Conservation (phyloP, 208 protist species). For the Tritrichomonas musculus region DNA sequence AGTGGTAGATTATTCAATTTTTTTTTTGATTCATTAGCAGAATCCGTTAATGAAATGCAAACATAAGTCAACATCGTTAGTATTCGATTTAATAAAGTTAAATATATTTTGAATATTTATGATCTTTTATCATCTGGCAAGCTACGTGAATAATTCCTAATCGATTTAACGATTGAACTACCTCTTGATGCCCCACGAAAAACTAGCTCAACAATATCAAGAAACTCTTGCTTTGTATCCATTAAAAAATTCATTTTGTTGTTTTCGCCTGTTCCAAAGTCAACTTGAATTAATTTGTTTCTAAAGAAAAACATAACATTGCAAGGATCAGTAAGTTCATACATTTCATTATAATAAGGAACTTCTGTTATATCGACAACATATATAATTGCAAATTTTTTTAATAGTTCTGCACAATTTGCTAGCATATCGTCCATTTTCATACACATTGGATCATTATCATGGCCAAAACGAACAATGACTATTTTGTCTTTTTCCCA, state of each 20-base stretch:
- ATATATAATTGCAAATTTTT: constrained; percentile 78
- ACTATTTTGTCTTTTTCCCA: constrained; percentile 72
- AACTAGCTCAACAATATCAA: constrained; percentile 89
- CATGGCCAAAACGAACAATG: constrained; percentile 76
- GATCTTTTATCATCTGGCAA: too few relatives aligned
- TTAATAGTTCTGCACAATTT: constrained; percentile 59
- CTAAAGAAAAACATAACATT: constrained; percentile 98
- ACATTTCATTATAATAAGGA: constrained; percentile 94
- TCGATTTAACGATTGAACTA: not conserved
- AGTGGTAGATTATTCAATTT: too few relatives aligned
- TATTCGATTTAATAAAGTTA: too few relatives aligned
- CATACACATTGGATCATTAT: constrained; percentile 77
- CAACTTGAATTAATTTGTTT: constrained; percentile 97
- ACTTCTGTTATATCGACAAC: constrained; percentile 79
- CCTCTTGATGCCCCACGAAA: constrained; percentile 86
- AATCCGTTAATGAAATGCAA: too few relatives aligned
- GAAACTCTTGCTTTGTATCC: constrained; percentile 81
- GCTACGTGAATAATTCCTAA: not conserved
- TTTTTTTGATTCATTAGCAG: too few relatives aligned
- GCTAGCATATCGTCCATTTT: constrained; percentile 64
- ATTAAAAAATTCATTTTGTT: constrained; percentile 98
- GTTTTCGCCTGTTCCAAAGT: constrained; percentile 96
- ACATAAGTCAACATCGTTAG: too few relatives aligned
- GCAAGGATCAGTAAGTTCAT: constrained; percentile 94
- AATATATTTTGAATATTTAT: too few relatives aligned